Percentiles rank a stretch among this genome's conserved stretches.
Evolutionary conservation across 2,329 filamentous ascomycete genomes (phyloP).

Genomic region (Arthroderma sp.): DNA sequence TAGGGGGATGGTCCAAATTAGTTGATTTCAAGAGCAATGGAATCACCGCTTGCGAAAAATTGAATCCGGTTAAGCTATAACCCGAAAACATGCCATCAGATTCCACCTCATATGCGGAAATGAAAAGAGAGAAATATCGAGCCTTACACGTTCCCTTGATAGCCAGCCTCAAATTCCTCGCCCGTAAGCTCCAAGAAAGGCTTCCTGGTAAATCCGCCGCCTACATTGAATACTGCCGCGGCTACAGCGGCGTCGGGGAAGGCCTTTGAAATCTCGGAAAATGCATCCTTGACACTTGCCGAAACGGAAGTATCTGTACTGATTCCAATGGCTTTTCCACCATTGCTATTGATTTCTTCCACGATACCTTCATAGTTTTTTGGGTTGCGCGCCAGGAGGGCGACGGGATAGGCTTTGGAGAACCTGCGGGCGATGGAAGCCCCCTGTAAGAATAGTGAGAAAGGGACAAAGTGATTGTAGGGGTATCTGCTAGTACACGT

Average conservation of each 20-base stretch:
- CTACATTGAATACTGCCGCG: conserved; percentile 50
- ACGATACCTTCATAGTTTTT: conserved; percentile 43
- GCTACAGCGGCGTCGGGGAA: conserved; percentile 33
- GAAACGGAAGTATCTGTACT: conserved; percentile 44
- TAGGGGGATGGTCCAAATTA: conserved; percentile 51
- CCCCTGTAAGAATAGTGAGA: conserved; percentile 31
- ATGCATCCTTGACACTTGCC: conserved; percentile 39
- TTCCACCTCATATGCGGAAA: not conserved
- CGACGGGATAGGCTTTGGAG: conserved; percentile 44
- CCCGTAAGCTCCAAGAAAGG: conserved; percentile 48
- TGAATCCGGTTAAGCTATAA: conserved; percentile 48
- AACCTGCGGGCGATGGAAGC: conserved; percentile 49
- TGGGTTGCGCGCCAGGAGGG: conserved; percentile 45
- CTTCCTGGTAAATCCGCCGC: conserved; percentile 44
- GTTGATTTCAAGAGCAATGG: conserved; percentile 54
- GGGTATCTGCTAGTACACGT: not conserved
- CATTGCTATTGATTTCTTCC: conserved; percentile 44
- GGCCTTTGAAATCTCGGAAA: conserved; percentile 41
- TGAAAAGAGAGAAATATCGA: not conserved
- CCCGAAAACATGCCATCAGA: not conserved
- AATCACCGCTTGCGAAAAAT: conserved; percentile 59
- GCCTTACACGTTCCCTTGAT: conserved; percentile 38
- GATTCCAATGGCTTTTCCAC: conserved; percentile 48
- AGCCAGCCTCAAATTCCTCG: conserved; percentile 41
- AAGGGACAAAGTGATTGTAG: not conserved